Percentiles rank a stretch among this genome's conserved stretches.
Conservation (phyloP, 23 red algal genomes). For the Rhodosorus marinus region DNA sequence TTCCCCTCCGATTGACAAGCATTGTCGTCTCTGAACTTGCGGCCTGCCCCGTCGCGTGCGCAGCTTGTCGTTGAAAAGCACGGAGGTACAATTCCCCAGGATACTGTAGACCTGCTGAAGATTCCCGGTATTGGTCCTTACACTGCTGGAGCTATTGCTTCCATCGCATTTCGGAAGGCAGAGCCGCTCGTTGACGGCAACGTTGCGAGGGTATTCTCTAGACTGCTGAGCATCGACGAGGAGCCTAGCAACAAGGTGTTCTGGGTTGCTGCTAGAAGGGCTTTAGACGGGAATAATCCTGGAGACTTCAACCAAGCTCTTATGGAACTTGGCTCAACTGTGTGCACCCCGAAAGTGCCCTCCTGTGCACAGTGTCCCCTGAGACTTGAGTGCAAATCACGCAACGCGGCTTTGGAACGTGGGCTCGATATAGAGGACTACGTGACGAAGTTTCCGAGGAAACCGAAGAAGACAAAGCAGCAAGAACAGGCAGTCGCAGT, state of each 20-base stretch:
- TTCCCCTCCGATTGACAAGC: too few relatives aligned
- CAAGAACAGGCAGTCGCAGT: constrained; percentile 15
- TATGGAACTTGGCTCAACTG: constrained; percentile 72
- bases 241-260: background rate
- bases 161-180: constrained; percentile 64
- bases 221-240: constrained; percentile 11
- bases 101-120: constrained; percentile 7
- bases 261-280: background rate
- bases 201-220: constrained; percentile 47
- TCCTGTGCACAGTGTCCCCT: constrained; percentile 43
- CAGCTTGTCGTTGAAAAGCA: background rate
- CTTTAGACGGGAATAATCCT: constrained; percentile 16
- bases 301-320: constrained; percentile 85
- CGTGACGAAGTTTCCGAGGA: background rate
- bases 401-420: constrained; percentile 5
- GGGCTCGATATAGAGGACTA: background rate
- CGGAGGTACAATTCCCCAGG: constrained; percentile 24
- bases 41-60: background rate
- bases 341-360: constrained; percentile 62
- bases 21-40: constrained; percentile 21
- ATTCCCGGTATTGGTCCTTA: constrained; percentile 69
- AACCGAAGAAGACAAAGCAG: constrained; percentile 3
- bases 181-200: constrained; percentile 79
- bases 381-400: constrained; percentile 29
- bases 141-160: constrained; percentile 72